Evolutionary conservation across 768 basidiomycete genomes (phyloP).

Genomic region (Russula sp.): DNA sequence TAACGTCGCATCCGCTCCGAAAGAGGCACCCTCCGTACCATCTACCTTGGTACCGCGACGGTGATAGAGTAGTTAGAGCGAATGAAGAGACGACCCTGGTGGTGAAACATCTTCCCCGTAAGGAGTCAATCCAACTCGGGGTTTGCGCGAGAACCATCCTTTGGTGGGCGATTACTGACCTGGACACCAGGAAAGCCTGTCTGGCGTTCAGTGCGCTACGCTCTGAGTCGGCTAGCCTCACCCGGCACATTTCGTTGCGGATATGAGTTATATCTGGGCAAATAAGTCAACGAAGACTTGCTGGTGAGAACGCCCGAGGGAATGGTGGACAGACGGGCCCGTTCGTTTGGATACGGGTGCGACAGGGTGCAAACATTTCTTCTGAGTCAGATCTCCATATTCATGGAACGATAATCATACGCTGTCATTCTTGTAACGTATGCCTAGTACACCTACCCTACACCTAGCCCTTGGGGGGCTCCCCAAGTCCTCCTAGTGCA

Average conservation of each 20-base stretch:
- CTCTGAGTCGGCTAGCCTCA: neutral
- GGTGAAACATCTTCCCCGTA: neutral
- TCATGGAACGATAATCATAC: neutral
- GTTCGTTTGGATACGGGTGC: neutral
- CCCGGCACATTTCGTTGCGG: neutral
- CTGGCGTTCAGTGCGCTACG: neutral
- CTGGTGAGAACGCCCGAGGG: neutral
- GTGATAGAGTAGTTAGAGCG: neutral
- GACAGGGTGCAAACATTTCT: too few relatives aligned
- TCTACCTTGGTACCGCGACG: neutral
- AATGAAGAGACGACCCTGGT: neutral
- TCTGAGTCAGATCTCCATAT: neutral
- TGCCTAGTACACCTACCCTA: too few relatives aligned
- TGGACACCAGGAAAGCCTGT: neutral
- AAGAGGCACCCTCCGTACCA: neutral
- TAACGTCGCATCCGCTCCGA: neutral
- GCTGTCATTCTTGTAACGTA: neutral
- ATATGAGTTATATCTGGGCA: neutral
- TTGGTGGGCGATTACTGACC: neutral
- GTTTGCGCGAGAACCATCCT: neutral
- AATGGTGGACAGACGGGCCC: neutral
- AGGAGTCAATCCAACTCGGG: neutral
- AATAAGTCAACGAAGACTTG: neutral
- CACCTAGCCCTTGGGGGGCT: too few relatives aligned
- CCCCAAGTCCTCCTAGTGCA: neutral